These are phyloP conservation scores for Euphrasia confusa DNA, from an alignment of 257 asterid species.

Conservation along the genomic window DNA sequence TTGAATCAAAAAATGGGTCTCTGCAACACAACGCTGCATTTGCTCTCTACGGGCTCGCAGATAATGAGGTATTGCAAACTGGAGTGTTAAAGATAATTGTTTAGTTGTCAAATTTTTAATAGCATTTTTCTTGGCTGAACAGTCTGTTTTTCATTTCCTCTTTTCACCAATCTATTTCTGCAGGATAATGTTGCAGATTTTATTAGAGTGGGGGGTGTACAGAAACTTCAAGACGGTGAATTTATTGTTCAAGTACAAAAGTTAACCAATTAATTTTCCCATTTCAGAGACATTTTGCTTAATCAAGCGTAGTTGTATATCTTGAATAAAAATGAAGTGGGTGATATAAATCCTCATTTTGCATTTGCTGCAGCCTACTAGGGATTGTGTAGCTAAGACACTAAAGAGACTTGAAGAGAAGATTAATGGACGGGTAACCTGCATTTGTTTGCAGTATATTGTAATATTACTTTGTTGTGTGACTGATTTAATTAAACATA, in stretches of 20 bases:
- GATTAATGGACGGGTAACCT: conserved; percentile 93
- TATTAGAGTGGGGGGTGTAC: conserved; percentile 89
- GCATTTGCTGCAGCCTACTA: conserved; percentile 76
- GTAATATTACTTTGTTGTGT: conserved; percentile 1
- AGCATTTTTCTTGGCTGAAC: conserved; percentile 7
- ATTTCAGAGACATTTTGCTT: conserved; percentile 7
- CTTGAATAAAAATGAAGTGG: conserved; percentile 8
- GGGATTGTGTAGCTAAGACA: conserved; percentile 97
- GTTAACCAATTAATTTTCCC: conserved; percentile 3
- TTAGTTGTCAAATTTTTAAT: conserved; percentile 1
- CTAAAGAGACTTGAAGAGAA: conserved; percentile 95
- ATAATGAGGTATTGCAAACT: conserved; percentile 66
- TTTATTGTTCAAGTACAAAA: conserved; percentile 77
- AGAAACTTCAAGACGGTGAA: conserved; percentile 96
- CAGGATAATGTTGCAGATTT: conserved; percentile 96
- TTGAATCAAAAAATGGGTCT: conserved; percentile 94
- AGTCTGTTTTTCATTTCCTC: conserved; percentile 12
- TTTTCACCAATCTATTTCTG: conserved; percentile 14
- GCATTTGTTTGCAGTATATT: conserved; percentile 10
- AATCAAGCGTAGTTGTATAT: background rate
- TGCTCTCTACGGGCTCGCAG: conserved; percentile 98
- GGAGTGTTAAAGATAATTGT: conserved; percentile 12
- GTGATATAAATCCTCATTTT: conserved; percentile 8
- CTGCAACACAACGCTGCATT: conserved; percentile 98
- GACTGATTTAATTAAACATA: background rate